Conservation (phyloP, 2,329 filamentous ascomycete species). For the Beauveria rudraprayagi region DNA sequence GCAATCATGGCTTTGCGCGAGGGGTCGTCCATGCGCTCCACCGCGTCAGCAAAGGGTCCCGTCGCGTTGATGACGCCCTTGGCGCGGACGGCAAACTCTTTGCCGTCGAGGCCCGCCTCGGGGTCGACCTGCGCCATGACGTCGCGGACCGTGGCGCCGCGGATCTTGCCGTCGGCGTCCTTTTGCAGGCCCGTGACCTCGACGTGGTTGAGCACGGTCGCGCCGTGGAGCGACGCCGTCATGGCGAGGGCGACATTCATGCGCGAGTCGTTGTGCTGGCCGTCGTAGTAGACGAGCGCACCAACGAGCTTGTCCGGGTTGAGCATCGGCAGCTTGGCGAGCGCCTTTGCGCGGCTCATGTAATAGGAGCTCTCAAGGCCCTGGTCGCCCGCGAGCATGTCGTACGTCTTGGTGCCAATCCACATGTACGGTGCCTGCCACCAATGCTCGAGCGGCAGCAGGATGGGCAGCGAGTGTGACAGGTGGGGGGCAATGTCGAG, state of each 20-base stretch:
- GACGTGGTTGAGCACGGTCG: slow-evolving; percentile 72
- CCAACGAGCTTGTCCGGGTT: slow-evolving; percentile 66
- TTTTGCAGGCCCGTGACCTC: slow-evolving; percentile 70
- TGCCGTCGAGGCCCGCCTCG: slow-evolving; percentile 37
- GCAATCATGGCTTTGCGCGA: slow-evolving; percentile 64
- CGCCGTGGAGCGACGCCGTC: slow-evolving; percentile 72
- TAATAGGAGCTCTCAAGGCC: slow-evolving; percentile 81
- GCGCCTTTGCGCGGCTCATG: slow-evolving; percentile 65
- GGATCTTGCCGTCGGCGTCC: slow-evolving; percentile 59
- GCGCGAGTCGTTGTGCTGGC: slow-evolving; percentile 77
- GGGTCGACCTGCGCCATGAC: slow-evolving; percentile 57
- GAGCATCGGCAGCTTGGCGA: slow-evolving; percentile 72
- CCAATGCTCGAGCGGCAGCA: slow-evolving; percentile 75
- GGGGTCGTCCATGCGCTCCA: slow-evolving; percentile 73
- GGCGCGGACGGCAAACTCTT: slow-evolving; percentile 61
- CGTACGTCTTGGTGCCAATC: slow-evolving; percentile 67
- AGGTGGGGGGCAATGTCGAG: slow-evolving; percentile 76
- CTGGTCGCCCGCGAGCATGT: slow-evolving; percentile 71
- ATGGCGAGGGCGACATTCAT: slow-evolving; percentile 81
- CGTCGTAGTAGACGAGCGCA: slow-evolving; percentile 79
- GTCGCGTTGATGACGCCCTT: slow-evolving; percentile 81
- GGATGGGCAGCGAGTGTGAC: slow-evolving; percentile 72
- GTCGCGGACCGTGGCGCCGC: slow-evolving; percentile 49
- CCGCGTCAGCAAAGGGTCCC: slow-evolving; percentile 71
- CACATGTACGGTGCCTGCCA: slow-evolving; percentile 74